Base-by-base conservation (phyloP, 2,329 filamentous ascomycete species). In the Gliomastix tumulicola region DNA sequence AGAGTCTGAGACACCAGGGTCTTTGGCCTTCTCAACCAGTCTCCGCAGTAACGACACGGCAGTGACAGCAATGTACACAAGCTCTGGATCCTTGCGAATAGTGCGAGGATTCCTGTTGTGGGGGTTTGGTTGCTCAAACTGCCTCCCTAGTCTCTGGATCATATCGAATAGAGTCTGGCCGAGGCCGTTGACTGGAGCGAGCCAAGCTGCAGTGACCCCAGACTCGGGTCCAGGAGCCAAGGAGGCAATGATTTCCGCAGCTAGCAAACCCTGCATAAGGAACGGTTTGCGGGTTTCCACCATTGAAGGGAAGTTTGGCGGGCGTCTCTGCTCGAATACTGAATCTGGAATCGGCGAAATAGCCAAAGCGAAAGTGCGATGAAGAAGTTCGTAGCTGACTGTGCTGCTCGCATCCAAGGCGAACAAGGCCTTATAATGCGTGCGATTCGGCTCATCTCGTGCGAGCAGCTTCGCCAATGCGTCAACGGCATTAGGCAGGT, bases 381-480 rank as follows among this genome's bases (percentile, higher is more conserved):
- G 96, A 5, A 97, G 68, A 11, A 97, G 72, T 43, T 96, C 88
- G 47, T 82, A 82, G 1, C 84, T 76, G 7, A 79, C 71, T 2
- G 68, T 69, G 9, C 76, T 73, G 13, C 66, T 65, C 7, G 79
- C 71, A 49, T 94, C 88, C 7, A 81, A 71, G 16, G 79, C 69
- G 50, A 97, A 94, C 9, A 97, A 83, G 28, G 77, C 70, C 55
- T 84, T 85, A 66, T 89, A 97, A 49, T 85, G 82, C 4, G 79
- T 80, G 42, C 92, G 72, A 50, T 98, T 98, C 0, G 92, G 90
- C 48, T 97, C 90, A 55, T 97, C 92, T 35, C 89, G 76, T 5
- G 92, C 90, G 19, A 98, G 70, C 4, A 98, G 69, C 59, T 97
- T 97, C 3, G 92, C 90, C 19, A 97, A 66, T 33, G 84, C 84